phyloP scores from a whole-genome alignment of 2,329 filamentous ascomycete genomes.

The Grosmannia huntii region DNA sequence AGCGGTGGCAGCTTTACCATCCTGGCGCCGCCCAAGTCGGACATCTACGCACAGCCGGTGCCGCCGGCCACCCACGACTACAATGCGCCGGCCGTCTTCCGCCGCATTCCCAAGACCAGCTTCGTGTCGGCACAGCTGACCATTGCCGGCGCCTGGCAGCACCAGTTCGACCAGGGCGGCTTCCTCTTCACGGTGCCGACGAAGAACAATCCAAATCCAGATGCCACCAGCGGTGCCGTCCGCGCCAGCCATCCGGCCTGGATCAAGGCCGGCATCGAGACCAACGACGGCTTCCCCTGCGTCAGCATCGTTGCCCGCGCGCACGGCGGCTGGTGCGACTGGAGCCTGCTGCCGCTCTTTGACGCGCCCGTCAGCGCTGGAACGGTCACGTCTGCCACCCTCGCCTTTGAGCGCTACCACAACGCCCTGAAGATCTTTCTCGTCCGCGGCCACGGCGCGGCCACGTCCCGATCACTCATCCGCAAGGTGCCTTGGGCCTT shows the following conservation, averaged over 20 bases:
- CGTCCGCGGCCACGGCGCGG: neutral
- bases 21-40: constrained; percentile 8
- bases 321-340: constrained; percentile 8
- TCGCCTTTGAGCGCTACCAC: constrained; percentile 6
- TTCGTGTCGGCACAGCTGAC: constrained; percentile 8
- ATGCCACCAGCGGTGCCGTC: neutral
- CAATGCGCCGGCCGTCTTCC: constrained; percentile 5
- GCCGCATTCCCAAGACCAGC: neutral
- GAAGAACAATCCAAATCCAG: constrained; percentile 1
- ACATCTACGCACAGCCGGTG: constrained; percentile 9
- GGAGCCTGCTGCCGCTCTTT: constrained; percentile 10
- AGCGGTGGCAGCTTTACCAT: neutral
- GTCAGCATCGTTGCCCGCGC: constrained; percentile 7
- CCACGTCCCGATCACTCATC: neutral
- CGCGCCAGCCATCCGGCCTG: constrained; percentile 8
- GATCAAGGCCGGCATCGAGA: constrained; percentile 13
- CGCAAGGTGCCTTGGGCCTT: constrained; percentile 13
- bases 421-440: constrained; percentile 9
- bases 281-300: constrained; percentile 8
- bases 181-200: constrained; percentile 8
- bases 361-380: neutral
- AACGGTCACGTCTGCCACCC: constrained; percentile 1
- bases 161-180: constrained; percentile 11
- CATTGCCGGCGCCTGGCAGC: constrained; percentile 4
- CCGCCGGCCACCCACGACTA: constrained; percentile 4